Conservation (phyloP, 179 eudicot species). For the Corrigiola litoralis region DNA sequence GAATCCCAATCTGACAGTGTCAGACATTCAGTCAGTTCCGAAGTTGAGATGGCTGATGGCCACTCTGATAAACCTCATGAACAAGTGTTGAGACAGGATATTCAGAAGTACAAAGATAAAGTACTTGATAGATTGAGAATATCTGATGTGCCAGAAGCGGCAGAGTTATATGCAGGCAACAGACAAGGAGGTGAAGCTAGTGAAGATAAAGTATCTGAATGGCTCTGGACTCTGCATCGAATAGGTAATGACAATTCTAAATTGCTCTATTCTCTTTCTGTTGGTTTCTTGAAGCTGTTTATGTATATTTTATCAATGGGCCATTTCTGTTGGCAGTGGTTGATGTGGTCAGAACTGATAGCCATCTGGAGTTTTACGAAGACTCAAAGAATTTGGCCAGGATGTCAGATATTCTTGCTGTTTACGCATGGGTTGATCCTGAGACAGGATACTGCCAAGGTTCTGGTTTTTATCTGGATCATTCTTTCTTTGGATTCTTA, state of each 20-base stretch:
- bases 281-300: background rate
- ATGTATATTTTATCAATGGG: slow-evolving; percentile 6
- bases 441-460: slow-evolving; percentile 99
- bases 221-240: slow-evolving; percentile 98
- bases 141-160: slow-evolving; percentile 59
- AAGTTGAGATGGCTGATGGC: slow-evolving; percentile 38
- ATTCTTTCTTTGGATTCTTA: background rate
- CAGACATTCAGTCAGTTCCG: slow-evolving; percentile 35
- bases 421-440: slow-evolving; percentile 99
- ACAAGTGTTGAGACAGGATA: slow-evolving; percentile 27
- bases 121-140: slow-evolving; percentile 52
- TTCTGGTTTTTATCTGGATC: slow-evolving; percentile 24
- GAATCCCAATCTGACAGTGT: slow-evolving; percentile 33
- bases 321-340: slow-evolving; percentile 58
- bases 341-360: slow-evolving; percentile 98
- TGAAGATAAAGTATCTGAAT: slow-evolving; percentile 83
- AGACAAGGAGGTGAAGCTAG: slow-evolving; percentile 37
- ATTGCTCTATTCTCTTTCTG: background rate
- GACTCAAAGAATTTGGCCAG: slow-evolving; percentile 90
- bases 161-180: slow-evolving; percentile 35
- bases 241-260: slow-evolving; percentile 45
- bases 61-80: slow-evolving; percentile 30
- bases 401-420: slow-evolving; percentile 99
- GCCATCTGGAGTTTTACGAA: slow-evolving; percentile 88
- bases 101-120: slow-evolving; percentile 44